A percentile compares a stretch with the other conserved stretches of the same genome.
Conservation (phyloP, 257 asterid species). For the Solanum infundibuliforme region DNA sequence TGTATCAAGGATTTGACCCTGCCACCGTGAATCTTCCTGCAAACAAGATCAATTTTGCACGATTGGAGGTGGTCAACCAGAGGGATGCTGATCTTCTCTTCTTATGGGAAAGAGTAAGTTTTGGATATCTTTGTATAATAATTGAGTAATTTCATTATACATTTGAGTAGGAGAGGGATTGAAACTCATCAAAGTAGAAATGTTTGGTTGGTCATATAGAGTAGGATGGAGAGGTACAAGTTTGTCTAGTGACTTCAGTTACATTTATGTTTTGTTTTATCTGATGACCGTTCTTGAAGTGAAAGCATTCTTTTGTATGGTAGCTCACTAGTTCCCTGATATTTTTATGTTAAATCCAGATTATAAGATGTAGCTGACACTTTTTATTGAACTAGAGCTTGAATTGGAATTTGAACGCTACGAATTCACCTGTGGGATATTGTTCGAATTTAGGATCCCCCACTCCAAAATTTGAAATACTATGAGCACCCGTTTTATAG, state of each 20-base stretch:
- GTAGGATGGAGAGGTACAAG: background rate
- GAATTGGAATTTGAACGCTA: background rate
- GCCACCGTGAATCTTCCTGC: conserved; percentile 55
- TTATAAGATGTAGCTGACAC: background rate
- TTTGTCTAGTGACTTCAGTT: background rate
- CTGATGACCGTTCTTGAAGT: background rate
- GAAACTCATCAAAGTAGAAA: background rate
- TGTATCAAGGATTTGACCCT: conserved; percentile 80
- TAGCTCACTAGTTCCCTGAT: background rate
- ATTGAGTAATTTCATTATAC: background rate
- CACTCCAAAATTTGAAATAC: background rate
- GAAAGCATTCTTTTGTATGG: background rate
- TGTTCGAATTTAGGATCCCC: background rate
- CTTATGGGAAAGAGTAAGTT: conserved; percentile 63
- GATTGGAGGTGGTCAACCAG: conserved; percentile 58
- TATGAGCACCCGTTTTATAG: background rate
- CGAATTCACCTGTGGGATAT: background rate
- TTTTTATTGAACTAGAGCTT: background rate
- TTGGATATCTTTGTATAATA: background rate
- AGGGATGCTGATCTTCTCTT: conserved; percentile 74
- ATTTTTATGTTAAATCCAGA: background rate
- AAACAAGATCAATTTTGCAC: conserved; percentile 14
- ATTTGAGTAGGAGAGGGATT: background rate
- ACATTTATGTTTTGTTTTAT: background rate
- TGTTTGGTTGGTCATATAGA: background rate